phyloP scores from a whole-genome alignment of 768 basidiomycete genomes.

The Trametes meyenii region DNA sequence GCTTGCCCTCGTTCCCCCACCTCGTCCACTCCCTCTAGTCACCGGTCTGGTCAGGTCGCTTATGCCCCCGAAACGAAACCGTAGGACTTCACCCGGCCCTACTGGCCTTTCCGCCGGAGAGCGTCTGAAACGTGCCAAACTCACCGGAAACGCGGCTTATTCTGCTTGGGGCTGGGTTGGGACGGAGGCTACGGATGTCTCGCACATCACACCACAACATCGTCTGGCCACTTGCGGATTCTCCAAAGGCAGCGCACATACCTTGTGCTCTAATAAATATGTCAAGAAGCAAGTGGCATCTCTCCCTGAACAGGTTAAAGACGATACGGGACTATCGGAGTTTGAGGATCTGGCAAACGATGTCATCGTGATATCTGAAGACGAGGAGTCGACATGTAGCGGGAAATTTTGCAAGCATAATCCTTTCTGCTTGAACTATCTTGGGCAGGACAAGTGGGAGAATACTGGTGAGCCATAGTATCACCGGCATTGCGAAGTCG shows the following conservation, averaged over 20 bases:
- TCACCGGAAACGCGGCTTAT: constrained; percentile 43
- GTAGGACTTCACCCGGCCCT: constrained; percentile 27
- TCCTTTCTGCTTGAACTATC: constrained; percentile 84
- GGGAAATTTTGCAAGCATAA: constrained; percentile 73
- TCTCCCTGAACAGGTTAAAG: constrained; percentile 3
- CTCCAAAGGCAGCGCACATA: constrained; percentile 48
- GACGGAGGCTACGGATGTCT: constrained; percentile 56
- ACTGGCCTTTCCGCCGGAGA: constrained; percentile 62
- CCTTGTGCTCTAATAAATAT: constrained; percentile 64
- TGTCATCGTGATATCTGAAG: constrained; percentile 71
- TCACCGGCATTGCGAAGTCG: constrained; percentile 9
- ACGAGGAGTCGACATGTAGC: constrained; percentile 57
- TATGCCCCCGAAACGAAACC: constrained; percentile 34
- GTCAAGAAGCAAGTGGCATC: constrained; percentile 25
- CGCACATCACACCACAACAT: constrained; percentile 70
- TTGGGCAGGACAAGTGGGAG: constrained; percentile 86
- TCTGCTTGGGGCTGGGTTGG: constrained; percentile 84
- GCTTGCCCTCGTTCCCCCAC: constrained; percentile 1
- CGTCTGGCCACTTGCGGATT: constrained; percentile 70
- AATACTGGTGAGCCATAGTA: constrained; percentile 54
- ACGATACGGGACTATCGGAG: constrained; percentile 1
- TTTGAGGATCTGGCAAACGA: constrained; percentile 59
- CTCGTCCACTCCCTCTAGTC: background rate
- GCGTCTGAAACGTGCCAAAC: constrained; percentile 58
- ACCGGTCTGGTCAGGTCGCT: background rate